These are phyloP conservation scores for Euphrasia confusa DNA, from an alignment of 257 asterid genomes.

Conservation along the genomic window DNA sequence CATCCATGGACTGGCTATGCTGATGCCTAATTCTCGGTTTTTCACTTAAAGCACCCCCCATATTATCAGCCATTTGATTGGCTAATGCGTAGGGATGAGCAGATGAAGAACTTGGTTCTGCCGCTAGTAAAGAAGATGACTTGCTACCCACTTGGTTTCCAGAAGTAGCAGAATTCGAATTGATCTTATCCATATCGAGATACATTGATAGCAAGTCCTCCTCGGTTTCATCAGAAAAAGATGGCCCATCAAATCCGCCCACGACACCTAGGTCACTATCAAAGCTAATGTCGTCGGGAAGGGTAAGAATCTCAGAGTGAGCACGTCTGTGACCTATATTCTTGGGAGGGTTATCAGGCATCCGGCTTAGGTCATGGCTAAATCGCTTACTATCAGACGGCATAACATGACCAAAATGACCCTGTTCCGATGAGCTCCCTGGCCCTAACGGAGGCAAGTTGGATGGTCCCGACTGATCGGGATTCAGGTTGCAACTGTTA, in stretches of 20 bases:
- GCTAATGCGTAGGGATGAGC: constrained; percentile 26
- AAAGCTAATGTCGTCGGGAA: constrained; percentile 91
- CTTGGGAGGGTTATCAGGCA: constrained; percentile 90
- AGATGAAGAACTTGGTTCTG: constrained; percentile 42
- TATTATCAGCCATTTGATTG: constrained; percentile 28
- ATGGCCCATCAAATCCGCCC: constrained; percentile 87
- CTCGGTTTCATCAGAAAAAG: constrained; percentile 79
- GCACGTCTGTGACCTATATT: constrained; percentile 85
- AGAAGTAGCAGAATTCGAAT: constrained; percentile 69
- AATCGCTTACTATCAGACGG: constrained; percentile 48
- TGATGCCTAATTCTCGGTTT: constrained; percentile 83
- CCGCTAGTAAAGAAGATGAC: constrained; percentile 44
- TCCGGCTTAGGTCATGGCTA: constrained; percentile 77
- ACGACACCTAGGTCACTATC: constrained; percentile 92
- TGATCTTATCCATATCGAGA: constrained; percentile 83
- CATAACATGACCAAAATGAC: constrained; percentile 52
- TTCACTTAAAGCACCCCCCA: constrained; percentile 34
- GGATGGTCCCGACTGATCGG: constrained; percentile 49
- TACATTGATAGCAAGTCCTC: constrained; percentile 76
- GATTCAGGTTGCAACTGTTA: constrained; percentile 37
- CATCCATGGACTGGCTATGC: constrained; percentile 99
- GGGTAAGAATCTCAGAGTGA: constrained; percentile 88
- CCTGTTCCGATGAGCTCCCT: constrained; percentile 46
- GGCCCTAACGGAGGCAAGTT: constrained; percentile 64
- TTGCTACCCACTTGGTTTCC: constrained; percentile 54